Evolutionary conservation across 2,329 filamentous ascomycete species (phyloP).

Genomic region (Hypoxylon sp.): DNA sequence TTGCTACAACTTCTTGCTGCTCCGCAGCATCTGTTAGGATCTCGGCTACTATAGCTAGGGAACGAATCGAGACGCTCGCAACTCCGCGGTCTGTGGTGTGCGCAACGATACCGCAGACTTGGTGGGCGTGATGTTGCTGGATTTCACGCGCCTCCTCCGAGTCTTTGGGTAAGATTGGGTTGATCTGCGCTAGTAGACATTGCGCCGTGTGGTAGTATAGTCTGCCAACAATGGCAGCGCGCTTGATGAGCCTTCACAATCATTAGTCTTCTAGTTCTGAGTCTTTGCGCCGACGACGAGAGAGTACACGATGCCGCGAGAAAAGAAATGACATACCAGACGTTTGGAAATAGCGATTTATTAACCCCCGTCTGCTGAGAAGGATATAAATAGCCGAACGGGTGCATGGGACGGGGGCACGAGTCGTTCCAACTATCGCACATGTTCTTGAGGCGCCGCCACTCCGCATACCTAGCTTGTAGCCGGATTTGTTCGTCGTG

Average conservation of each 20-base stretch:
- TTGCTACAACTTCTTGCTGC: slow-evolving; percentile 83
- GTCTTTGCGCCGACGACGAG: not conserved
- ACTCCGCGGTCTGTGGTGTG: slow-evolving; percentile 87
- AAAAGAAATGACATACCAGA: slow-evolving; percentile 73
- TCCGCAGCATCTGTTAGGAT: slow-evolving; percentile 77
- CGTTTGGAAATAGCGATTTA: slow-evolving; percentile 85
- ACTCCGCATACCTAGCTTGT: slow-evolving; percentile 78
- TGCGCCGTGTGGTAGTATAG: slow-evolving; percentile 92
- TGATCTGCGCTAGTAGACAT: slow-evolving; percentile 82
- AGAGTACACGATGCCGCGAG: not conserved
- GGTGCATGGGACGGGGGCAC: slow-evolving; percentile 88
- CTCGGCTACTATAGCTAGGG: slow-evolving; percentile 82
- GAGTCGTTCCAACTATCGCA: slow-evolving; percentile 86
- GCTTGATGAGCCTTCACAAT: slow-evolving; percentile 79
- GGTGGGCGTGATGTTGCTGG: slow-evolving; percentile 81
- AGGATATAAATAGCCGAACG: slow-evolving; percentile 81
- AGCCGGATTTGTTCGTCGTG: slow-evolving; percentile 75
- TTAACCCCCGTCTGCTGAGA: slow-evolving; percentile 66
- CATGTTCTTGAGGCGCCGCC: slow-evolving; percentile 83
- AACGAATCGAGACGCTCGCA: slow-evolving; percentile 82
- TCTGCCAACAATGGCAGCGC: slow-evolving; percentile 83
- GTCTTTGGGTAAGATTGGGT: slow-evolving; percentile 76
- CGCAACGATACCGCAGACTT: slow-evolving; percentile 90
- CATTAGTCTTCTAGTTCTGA: slow-evolving; percentile 11
- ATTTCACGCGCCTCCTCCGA: slow-evolving; percentile 77